Evolutionary conservation across 306 rosid genomes (phyloP).

Genomic region (Gleditsia sinensis): DNA sequence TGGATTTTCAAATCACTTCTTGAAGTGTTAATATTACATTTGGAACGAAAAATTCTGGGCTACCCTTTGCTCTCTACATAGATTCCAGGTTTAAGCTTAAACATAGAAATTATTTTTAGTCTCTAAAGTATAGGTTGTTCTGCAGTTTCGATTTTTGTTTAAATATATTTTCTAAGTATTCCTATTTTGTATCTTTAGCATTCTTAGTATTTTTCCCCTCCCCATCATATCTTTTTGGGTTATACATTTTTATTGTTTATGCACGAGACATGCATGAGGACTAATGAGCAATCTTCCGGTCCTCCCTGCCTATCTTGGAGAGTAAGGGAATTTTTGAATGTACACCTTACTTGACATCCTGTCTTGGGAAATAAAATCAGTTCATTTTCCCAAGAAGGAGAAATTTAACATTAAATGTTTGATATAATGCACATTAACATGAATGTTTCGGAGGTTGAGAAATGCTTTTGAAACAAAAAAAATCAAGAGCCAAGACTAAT

Average conservation of each 20-base stretch:
- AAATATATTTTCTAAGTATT: slow-evolving; percentile 1
- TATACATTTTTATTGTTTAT: slow-evolving; percentile 30
- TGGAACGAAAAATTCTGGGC: slow-evolving; percentile 25
- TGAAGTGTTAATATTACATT: slow-evolving; percentile 20
- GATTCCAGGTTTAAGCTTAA: slow-evolving; percentile 45
- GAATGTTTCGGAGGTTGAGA: no score
- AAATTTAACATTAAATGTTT: no score
- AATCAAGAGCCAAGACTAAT: no score
- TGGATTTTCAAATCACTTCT: slow-evolving; percentile 19
- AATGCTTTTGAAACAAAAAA: no score
- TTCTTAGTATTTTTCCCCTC: neutral
- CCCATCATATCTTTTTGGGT: neutral
- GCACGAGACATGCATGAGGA: slow-evolving; percentile 38
- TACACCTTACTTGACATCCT: neutral
- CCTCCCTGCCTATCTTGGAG: slow-evolving; percentile 35
- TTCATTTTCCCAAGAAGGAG: no score
- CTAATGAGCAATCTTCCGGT: slow-evolving; percentile 32
- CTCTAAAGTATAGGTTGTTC: slow-evolving; percentile 38
- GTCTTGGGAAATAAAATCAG: slow-evolving; percentile 1
- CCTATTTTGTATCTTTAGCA: slow-evolving; percentile 26
- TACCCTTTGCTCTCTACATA: slow-evolving; percentile 28
- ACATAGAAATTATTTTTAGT: slow-evolving; percentile 38
- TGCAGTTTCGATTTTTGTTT: slow-evolving; percentile 29
- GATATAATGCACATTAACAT: no score
- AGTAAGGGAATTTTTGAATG: slow-evolving; percentile 32